Evolutionary conservation across 129 eudicot genomes (phyloP), one percentile per base, ranked within the genome.

Genomic region (Lactuca saligna): DNA sequence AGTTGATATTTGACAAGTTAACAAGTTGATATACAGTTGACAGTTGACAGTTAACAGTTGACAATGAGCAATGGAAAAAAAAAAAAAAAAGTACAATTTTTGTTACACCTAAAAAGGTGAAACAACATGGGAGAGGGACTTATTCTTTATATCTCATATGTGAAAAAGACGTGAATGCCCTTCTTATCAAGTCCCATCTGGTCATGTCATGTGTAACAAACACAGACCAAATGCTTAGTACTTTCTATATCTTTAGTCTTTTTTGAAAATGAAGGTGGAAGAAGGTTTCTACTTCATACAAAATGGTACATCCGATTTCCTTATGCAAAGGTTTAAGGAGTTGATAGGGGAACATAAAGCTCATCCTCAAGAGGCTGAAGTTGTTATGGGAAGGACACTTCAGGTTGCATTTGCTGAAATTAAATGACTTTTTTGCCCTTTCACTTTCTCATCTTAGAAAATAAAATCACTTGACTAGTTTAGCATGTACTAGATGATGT

Each of bases 361-460:
- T 55, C 73, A 17, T 32, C 87, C 88, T 16, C 88, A 79, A 60
- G 87, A 86, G 76, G 96, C 82, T 17, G 86, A 91, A 80, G 87
- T 91, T 65, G 87, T 88, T 55, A 91, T 91, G 97, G 97, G 97
- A 64, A 91, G 97, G 73, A 91, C 75, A 54, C 79, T 91, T 35
- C 80, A 80, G 88, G 97, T 91, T 57, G n/a, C 41, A 42, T 42
- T 42, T 42, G 49, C 49, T 42, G 49, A 8, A 9, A 8, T 9
- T 42, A 42, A 42, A 42, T 42, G 49, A 8, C 44, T 39, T 7
- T 39, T 39, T 39, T 39, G 44, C 44, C 44, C 44, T 39, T 39
- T 7, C 9, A 39, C 44, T 7, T 39, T 39, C 44, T 39, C 44
- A 39, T 39, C 14, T 5, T 57, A 20, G 31, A 17, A 59, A 59